A percentile compares a stretch with the other conserved stretches of the same genome.
Evolutionary conservation across 2,329 filamentous ascomycete species (phyloP).

Genomic region (Colletotrichum graminicola): DNA sequence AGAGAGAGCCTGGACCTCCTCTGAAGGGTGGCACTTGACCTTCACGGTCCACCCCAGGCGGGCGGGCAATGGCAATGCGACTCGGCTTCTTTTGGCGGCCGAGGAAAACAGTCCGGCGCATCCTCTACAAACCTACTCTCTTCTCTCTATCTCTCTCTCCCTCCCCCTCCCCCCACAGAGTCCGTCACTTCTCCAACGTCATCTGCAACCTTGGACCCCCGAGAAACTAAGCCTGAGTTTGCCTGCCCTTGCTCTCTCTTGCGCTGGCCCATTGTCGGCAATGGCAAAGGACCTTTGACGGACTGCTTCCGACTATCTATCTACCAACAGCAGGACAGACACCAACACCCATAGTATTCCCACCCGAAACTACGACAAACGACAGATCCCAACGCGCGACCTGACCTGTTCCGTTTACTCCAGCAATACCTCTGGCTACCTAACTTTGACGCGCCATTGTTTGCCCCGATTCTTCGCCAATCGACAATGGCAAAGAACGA

Average conservation of each 20-base stretch:
- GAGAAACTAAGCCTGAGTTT: neutral
- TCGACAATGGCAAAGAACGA: constrained; percentile 54
- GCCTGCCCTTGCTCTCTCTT: neutral
- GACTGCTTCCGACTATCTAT: constrained; percentile 20
- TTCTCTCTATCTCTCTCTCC: neutral
- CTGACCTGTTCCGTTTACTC: neutral
- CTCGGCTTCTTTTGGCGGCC: constrained; percentile 1
- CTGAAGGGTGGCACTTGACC: constrained; percentile 27
- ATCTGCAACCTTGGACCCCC: constrained; percentile 13
- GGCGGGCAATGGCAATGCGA: constrained; percentile 35
- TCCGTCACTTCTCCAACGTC: constrained; percentile 34
- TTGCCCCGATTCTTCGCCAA: neutral
- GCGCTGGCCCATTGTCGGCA: constrained; percentile 22
- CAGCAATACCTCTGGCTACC: neutral
- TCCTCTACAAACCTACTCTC: neutral
- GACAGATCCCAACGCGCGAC: neutral
- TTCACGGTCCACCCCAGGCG: constrained; percentile 33
- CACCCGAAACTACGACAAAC: neutral
- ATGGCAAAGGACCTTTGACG: constrained; percentile 37
- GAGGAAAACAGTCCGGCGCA: constrained; percentile 16
- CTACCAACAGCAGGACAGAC: neutral
- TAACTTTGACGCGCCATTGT: neutral
- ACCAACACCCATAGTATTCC: neutral
- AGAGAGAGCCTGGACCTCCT: constrained; percentile 25
- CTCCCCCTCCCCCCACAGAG: neutral